These are phyloP conservation scores for Pseudomonodictys pantanalensis DNA, from an alignment of 495 filamentous ascomycete species.

Conservation along the genomic window DNA sequence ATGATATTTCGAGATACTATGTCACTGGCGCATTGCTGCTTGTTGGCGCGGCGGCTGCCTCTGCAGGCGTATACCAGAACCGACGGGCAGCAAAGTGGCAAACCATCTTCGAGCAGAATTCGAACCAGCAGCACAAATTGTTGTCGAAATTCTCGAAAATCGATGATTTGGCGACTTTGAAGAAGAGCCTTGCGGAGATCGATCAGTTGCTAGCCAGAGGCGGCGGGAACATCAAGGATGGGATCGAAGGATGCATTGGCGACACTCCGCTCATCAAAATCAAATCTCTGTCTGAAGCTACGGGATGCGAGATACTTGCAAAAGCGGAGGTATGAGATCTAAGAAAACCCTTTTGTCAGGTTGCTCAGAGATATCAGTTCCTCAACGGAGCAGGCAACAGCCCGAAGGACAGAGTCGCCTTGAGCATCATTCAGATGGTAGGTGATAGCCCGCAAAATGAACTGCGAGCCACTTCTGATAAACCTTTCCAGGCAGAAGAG, in stretches of 20 bases:
- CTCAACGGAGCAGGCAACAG: constrained; percentile 94
- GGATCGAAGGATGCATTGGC: constrained; percentile 90
- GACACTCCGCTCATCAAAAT: constrained; percentile 89
- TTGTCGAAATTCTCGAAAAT: constrained; percentile 56
- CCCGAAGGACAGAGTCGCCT: constrained; percentile 91
- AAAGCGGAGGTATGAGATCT: constrained; percentile 71
- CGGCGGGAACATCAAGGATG: constrained; percentile 51
- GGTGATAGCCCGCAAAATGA: background rate
- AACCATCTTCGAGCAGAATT: background rate
- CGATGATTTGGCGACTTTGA: constrained; percentile 1
- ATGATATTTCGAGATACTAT: constrained; percentile 22
- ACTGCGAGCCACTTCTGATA: background rate
- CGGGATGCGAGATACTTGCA: constrained; percentile 85
- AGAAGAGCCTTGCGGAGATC: constrained; percentile 1
- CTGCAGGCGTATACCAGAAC: constrained; percentile 69
- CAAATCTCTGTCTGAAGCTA: constrained; percentile 84
- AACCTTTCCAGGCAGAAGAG: constrained; percentile 62
- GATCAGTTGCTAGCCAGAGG: constrained; percentile 1
- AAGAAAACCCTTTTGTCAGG: background rate
- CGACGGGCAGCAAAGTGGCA: background rate
- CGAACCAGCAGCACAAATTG: constrained; percentile 34
- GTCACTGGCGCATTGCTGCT: constrained; percentile 64
- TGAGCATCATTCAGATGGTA: constrained; percentile 79
- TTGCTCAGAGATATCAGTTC: constrained; percentile 51
- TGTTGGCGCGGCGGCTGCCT: constrained; percentile 65